Evolutionary conservation across 345 rosid genomes (phyloP), one percentile per base, ranked within the genome.

Genomic region (Crucihimalaya himalaica): DNA sequence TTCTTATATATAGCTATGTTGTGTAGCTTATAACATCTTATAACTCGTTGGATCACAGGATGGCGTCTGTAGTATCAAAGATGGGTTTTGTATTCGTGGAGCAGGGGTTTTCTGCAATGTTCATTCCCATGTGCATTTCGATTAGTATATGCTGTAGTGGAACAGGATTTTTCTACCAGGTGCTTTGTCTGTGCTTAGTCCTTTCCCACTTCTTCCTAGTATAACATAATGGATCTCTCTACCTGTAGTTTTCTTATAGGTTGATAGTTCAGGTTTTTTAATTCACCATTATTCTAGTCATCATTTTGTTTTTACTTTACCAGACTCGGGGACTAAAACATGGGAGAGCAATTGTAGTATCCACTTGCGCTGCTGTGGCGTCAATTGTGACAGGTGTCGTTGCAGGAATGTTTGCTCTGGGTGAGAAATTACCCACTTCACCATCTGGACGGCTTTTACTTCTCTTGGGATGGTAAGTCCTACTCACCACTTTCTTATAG

Each of bases 21-120:
- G 10, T 43, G 5, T 75, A 75, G 71, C 60, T 76, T 20, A 70
- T 4, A 53, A 68, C 32, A 29, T 32, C 28, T 50, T 16, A 37
- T 57, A 35, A 59, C 50, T 72, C 40, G n/a, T 68, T 57, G 68
- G 37, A 69, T 69, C 80, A 82, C 90, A 95, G 99, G 81, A 90
- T 95, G 89, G 96, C 99, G 50, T 88, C 98, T 48, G 99, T 95
- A 43, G 85, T 92, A 78, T 95, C 98, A 71, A 95, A 95, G 85
- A 89, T 95, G 97, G 99, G 96, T 70, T 95, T 95, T 72, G 84
- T 92, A 54, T 90, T 92, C 61, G 81, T 87, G 80, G 93, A 90
- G 83, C 97, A 90, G 63, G 92, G 97, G 16, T 90, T 84, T 80
- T 82, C 93, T 23, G 63, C 62, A 56, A 79, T 90, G 84, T 65